Base-by-base conservation (phyloP, 352 stramenopile genomes). In the Peronospora destructor region DNA sequence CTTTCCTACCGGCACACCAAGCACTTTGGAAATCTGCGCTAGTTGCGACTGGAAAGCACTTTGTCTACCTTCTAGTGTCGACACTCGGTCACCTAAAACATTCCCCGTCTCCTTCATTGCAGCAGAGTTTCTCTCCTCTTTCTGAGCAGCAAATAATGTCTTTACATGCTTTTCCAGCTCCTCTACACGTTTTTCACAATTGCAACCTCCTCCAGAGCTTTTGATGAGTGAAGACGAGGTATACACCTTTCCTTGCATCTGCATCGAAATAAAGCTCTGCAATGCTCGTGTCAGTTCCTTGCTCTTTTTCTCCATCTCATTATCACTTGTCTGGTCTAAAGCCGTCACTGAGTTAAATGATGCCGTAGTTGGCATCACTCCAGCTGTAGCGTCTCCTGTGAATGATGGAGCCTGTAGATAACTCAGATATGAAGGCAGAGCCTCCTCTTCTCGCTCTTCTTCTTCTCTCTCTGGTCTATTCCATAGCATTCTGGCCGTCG, bases 11-110 rank as follows among this genome's bases (percentile, higher is more conserved):
- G 78, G 71, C 1, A 87, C 68, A 7, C 72, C 72, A 2, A 90
- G 49, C 1, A 85, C 70, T 30, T 87, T 86, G 5, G 74, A 76
- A 49, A 90, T 84, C 56, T 90, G 78, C 29, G 78, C 78, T 14
- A 90, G 29, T 50, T 90, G 78, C 28, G 78, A 90, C 70, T 90
- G 78, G 56, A 90, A 90, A 23, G 78, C 76, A 34, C 73, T 85
- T 45, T 90, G 78, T 13, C 78, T 68, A 14, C 78, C 78, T 55
- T 90, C 78, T 9, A 90, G 46, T 28, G 78, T 90, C 29, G 78
- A 90, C 29, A 90, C 73, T 19, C 78, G 70, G 47, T 87, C 78
- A 16, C 56, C 68, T 14, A 88, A 52, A n/a, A 56, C 51, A 49
- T 39, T 76, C 4, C 38, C 55, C 2, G 44, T 28, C 8, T 32